These are phyloP conservation scores for Tetrahymena borealis DNA, from an alignment of 73 alveolate species.

Conservation along the genomic window DNA sequence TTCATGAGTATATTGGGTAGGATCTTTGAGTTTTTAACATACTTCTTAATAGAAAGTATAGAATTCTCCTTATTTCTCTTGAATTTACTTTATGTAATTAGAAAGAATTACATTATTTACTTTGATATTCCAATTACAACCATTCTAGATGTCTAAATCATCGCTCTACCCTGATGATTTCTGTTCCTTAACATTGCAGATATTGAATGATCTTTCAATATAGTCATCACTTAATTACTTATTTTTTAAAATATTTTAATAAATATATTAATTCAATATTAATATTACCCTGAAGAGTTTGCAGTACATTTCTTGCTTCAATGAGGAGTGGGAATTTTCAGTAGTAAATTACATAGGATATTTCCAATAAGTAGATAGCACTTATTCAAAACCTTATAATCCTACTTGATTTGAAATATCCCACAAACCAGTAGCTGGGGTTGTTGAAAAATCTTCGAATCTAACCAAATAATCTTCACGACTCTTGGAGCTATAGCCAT, in stretches of 20 bases:
- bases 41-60: conserved; percentile 11
- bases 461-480: background rate
- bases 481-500: background rate
- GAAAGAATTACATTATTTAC: background rate
- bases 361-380: background rate
- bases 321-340: background rate
- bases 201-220: conserved; percentile 3
- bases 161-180: background rate
- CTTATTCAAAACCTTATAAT: background rate
- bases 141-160: background rate
- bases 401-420: background rate
- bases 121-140: background rate
- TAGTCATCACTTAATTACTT: background rate
- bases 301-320: background rate
- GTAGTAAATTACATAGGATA: background rate
- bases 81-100: background rate
- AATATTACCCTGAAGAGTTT: background rate
- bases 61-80: conserved; percentile 26
- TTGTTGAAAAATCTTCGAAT: background rate
- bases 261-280: background rate
- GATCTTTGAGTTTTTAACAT: conserved; percentile 7
- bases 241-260: background rate
- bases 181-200: background rate
- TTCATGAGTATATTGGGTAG: conserved; percentile 10
- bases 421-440: background rate